Conservation (phyloP, 2,329 filamentous ascomycete genomes). For the Penicillium corylophilum region DNA sequence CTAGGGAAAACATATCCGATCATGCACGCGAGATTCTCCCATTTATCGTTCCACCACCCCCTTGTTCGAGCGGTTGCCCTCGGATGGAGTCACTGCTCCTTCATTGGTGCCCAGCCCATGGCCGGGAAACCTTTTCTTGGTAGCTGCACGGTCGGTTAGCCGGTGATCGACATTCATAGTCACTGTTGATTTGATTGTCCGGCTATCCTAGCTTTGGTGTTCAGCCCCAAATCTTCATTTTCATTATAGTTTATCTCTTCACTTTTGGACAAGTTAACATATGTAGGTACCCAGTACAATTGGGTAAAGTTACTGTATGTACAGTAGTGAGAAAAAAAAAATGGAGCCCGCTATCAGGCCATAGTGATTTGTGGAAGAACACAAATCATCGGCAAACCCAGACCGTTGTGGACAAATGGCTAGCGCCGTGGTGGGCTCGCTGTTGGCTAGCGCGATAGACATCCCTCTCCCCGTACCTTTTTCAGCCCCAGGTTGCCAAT, state of each 20-base stretch:
- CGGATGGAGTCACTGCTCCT: constrained; percentile 4
- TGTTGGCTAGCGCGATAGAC: constrained; percentile 6
- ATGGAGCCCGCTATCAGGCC: background rate
- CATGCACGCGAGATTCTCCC: constrained; percentile 17
- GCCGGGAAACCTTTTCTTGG: constrained; percentile 7
- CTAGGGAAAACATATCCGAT: constrained; percentile 19
- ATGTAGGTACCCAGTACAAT: no score
- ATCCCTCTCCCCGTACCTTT: constrained; percentile 5
- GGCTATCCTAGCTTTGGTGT: background rate
- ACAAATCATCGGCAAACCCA: constrained; percentile 1
- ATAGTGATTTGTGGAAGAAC: constrained; percentile 16
- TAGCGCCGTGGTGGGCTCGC: constrained; percentile 12
- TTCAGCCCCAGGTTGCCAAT: background rate
- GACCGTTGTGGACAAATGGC: background rate
- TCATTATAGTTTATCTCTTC: no score
- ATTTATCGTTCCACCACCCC: background rate
- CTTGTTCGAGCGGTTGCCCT: constrained; percentile 6
- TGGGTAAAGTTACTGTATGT: no score
- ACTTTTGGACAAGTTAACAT: background rate
- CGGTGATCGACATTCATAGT: constrained; percentile 7
- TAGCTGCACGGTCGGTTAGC: constrained; percentile 4
- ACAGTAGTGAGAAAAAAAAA: background rate
- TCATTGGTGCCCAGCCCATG: constrained; percentile 21
- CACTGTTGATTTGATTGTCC: background rate
- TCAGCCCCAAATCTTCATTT: background rate